Conservation (phyloP, 2,329 filamentous ascomycete genomes). For the Saccharata proteae region DNA sequence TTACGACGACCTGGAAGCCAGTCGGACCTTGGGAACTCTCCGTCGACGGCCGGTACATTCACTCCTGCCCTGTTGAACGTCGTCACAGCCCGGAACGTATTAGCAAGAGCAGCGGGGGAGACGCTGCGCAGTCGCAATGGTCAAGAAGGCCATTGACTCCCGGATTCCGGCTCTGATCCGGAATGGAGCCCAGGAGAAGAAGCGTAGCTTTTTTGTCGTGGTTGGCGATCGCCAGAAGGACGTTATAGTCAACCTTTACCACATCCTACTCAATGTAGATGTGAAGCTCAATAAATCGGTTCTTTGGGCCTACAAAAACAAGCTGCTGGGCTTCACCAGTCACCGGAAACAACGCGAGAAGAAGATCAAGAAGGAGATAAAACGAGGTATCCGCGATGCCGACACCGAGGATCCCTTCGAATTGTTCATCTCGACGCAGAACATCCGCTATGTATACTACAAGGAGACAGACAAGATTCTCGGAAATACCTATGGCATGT, state of each 20-base stretch:
- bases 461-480: slow-evolving; percentile 99
- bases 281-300: slow-evolving; percentile 94
- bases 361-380: slow-evolving; percentile 98
- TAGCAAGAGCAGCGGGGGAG: slow-evolving; percentile 5
- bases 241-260: slow-evolving; percentile 88
- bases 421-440: slow-evolving; percentile 88
- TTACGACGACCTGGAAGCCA: too few species aligned
- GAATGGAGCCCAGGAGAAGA: slow-evolving; percentile 58
- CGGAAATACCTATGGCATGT: slow-evolving; percentile 97
- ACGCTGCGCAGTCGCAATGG: slow-evolving; percentile 7
- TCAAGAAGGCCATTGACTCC: slow-evolving; percentile 17
- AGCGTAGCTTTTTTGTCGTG: slow-evolving; percentile 94
- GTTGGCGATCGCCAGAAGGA: slow-evolving; percentile 92
- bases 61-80: too few species aligned
- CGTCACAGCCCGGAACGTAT: too few species aligned
- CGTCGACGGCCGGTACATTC: too few species aligned
- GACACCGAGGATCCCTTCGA: slow-evolving; percentile 95
- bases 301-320: slow-evolving; percentile 97
- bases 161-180: slow-evolving; percentile 29
- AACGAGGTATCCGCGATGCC: slow-evolving; percentile 80
- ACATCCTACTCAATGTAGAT: slow-evolving; percentile 81
- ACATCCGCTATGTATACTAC: slow-evolving; percentile 98
- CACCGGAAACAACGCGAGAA: slow-evolving; percentile 96
- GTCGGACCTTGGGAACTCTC: too few species aligned
- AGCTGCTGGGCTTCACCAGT: slow-evolving; percentile 81